A percentile compares a stretch with the other conserved stretches of the same genome.
Evolutionary conservation across 1,139 yeast species (phyloP).

Genomic region (Sugiyamaella xylanicola): DNA sequence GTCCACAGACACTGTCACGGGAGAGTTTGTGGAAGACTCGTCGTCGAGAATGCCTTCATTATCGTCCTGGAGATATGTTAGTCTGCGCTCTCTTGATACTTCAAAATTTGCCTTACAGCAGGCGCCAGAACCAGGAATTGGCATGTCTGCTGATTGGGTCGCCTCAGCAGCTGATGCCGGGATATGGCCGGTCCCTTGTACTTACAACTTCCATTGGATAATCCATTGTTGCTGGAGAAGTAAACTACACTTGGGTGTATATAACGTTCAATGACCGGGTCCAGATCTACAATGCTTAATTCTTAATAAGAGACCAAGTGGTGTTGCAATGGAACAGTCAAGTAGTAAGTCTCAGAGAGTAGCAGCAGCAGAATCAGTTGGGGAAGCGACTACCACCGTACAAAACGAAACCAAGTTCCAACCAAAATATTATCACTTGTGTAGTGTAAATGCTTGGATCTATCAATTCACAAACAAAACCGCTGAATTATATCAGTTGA

Average conservation of each 20-base stretch:
- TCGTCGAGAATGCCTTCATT: slow-evolving; percentile 17
- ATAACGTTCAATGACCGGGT: no score
- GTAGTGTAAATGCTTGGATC: no score
- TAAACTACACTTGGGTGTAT: neutral
- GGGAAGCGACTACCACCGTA: neutral
- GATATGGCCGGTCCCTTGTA: no score
- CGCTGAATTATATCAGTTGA: neutral
- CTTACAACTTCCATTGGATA: slow-evolving; percentile 29
- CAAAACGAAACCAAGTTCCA: neutral
- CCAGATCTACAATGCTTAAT: no score
- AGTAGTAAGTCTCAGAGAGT: neutral
- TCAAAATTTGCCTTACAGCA: no score
- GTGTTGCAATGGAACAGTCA: neutral
- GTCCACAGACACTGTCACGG: slow-evolving; percentile 10
- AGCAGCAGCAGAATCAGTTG: neutral
- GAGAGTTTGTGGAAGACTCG: slow-evolving; percentile 16
- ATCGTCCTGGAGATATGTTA: no score
- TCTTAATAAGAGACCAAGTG: neutral
- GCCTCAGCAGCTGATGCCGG: no score
- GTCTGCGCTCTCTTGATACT: no score
- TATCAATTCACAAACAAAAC: neutral
- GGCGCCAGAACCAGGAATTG: neutral
- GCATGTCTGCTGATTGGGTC: no score
- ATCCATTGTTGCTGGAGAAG: slow-evolving; percentile 16
- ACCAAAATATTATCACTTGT: neutral